Conservation (phyloP, 169 alveolate genomes). For the Eimeria brunetti region DNA sequence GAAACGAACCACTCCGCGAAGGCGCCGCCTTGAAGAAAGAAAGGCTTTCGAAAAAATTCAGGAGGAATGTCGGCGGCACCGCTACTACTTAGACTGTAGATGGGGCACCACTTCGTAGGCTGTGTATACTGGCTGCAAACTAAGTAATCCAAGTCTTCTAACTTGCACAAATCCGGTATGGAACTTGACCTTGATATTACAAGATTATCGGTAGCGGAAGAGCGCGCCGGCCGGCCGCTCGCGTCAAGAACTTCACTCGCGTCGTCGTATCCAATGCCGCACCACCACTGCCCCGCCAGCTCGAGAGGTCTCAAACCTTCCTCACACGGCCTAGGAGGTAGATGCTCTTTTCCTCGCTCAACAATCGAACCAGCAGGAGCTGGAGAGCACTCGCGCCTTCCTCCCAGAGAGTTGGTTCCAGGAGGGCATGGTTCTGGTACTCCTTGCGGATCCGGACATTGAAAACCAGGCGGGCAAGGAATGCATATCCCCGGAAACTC, state of each 20-base stretch:
- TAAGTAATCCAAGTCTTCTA: neutral
- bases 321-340: conserved; percentile 53
- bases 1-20: conserved; percentile 44
- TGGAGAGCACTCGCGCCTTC: conserved; percentile 18
- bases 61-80: neutral
- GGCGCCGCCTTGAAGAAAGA: conserved; percentile 5
- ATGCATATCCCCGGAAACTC: conserved; percentile 52
- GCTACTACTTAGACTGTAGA: neutral
- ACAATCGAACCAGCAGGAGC: conserved; percentile 51
- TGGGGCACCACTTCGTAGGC: conserved; percentile 1
- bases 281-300: conserved; percentile 47
- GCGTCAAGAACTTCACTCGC: neutral
- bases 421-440: conserved; percentile 53
- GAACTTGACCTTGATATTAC: neutral
- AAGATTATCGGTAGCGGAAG: neutral
- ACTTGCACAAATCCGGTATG: conserved; percentile 3
- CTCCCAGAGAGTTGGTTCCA: conserved; percentile 59
- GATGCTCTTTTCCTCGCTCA: conserved; percentile 37
- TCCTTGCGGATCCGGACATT: conserved; percentile 40
- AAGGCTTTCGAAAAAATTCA: neutral
- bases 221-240: conserved; percentile 7
- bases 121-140: neutral
- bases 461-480: conserved; percentile 70
- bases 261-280: conserved; percentile 46
- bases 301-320: conserved; percentile 39